Evolutionary conservation across 768 basidiomycete species (phyloP), one percentile per base, ranked within the genome.

Genomic region (Lactifluus hygrophoroides): DNA sequence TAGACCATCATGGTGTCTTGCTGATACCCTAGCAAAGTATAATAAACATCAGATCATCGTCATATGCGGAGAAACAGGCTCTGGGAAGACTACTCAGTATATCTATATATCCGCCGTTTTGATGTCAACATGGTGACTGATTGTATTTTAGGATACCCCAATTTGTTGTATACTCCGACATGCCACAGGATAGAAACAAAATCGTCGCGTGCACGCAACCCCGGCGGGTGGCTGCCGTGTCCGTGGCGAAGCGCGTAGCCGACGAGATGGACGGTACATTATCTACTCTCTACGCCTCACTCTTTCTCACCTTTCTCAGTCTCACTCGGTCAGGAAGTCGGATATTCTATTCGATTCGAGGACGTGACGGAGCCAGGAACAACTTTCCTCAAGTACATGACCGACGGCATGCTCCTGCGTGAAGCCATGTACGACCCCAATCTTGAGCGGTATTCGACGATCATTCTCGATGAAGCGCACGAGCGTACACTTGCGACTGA

Each of bases 311-410:
- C 55, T 35, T 30, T 19, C 51, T 43, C 61, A 94, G 94, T 99
- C 5, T 80, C 85, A 70, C 85, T 99, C 2, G 95, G 95, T 32
- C 86, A 90, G 66, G 86, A 97, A 62, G 95, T 98, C 62, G 95
- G 95, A 55, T 99, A 99, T 73, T 92, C 91, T 4, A 97, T 97
- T 67, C 91, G 95, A 70, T 99, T 98, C 70, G 95, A 99, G 71
- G 96, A 98, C 70, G 88, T 93, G 90, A 88, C 95, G 43, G 81
- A 90, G 64, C 76, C 83, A 0, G 88, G 90, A 0, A 88, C 86
- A 30, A 98, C 96, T 0, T 96, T 99, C 73, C 78, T 99, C 63
- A 97, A 96, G 70, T 98, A 99, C 75, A 96, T 98, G 94, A 99
- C 96, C 16, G 96, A 99, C 66, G 96, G 95, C 81, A 96, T 97